Conservation (phyloP, 2,329 filamentous ascomycete genomes). For the Cordyceps tenuipes region DNA sequence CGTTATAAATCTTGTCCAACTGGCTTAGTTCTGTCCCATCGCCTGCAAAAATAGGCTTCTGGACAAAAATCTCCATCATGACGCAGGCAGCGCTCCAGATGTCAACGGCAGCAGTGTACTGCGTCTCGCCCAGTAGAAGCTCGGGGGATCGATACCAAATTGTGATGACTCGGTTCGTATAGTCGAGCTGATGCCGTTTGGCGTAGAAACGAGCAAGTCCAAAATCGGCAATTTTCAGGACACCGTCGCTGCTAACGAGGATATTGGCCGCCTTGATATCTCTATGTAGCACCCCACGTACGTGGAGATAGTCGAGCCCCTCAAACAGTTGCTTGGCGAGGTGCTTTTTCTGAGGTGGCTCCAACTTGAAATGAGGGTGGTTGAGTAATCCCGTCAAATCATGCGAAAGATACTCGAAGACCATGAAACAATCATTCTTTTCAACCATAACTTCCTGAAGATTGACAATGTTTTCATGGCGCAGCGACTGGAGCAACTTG, state of each 20-base stretch:
- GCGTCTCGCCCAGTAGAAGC: conserved; percentile 80
- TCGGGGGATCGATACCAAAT: conserved; percentile 96
- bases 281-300: conserved; percentile 85
- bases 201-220: conserved; percentile 93
- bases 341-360: conserved; percentile 82
- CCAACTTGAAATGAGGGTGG: conserved; percentile 82
- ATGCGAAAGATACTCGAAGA: conserved; percentile 96
- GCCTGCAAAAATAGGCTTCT: conserved; percentile 87
- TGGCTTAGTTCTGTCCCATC: conserved; percentile 95
- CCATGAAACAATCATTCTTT: conserved; percentile 98
- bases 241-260: conserved; percentile 78
- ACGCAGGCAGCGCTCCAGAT: conserved; percentile 98
- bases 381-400: conserved; percentile 93
- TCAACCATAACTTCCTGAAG: conserved; percentile 95
- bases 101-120: conserved; percentile 83
- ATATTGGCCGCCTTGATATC: conserved; percentile 99
- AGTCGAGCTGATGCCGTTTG: conserved; percentile 84
- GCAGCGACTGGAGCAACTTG: conserved; percentile 80
- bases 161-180: conserved; percentile 97
- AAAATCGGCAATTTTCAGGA: conserved; percentile 91
- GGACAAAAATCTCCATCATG: conserved; percentile 91
- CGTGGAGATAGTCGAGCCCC: conserved; percentile 87
- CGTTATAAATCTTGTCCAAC: conserved; percentile 90
- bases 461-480: conserved; percentile 73
- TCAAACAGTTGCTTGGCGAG: conserved; percentile 89